A percentile compares a stretch with the other conserved stretches of the same genome.
These are phyloP conservation scores for Suhomyces choctaworum DNA, from an alignment of 1,139 yeast genomes.

Conservation along the genomic window DNA sequence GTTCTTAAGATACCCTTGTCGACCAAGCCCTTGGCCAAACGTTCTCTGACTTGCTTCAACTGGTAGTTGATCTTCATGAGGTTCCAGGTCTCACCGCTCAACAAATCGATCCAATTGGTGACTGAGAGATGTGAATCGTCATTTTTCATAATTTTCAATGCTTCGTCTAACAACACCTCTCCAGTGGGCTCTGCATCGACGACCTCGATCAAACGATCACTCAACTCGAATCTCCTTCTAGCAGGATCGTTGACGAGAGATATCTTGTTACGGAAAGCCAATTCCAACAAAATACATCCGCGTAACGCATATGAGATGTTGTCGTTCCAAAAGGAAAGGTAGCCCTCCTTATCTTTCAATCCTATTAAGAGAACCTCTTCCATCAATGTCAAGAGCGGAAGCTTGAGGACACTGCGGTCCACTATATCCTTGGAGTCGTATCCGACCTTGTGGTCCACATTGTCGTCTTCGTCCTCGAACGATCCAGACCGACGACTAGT, in stretches of 20 bases:
- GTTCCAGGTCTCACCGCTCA: conserved; percentile 98
- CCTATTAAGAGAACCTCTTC: conserved; percentile 95
- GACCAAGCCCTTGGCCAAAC: conserved; percentile 94
- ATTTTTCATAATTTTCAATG: conserved; percentile 82
- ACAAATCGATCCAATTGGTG: conserved; percentile 89
- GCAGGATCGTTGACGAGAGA: conserved; percentile 90
- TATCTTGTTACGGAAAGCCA: conserved; percentile 88
- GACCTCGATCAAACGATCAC: conserved; percentile 87
- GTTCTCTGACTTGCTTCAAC: conserved; percentile 93
- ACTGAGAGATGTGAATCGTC: conserved; percentile 82
- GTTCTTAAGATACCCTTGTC: conserved; percentile 97
- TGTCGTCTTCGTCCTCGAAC: conserved; percentile 14
- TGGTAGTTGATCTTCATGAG: conserved; percentile 91
- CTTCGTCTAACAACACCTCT: conserved; percentile 91
- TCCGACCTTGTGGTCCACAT: conserved; percentile 63
- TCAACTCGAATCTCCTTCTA: conserved; percentile 82
- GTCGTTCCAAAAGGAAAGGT: conserved; percentile 96
- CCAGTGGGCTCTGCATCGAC: conserved; percentile 88
- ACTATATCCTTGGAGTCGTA: conserved; percentile 75
- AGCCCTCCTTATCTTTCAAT: conserved; percentile 92
- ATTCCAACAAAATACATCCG: conserved; percentile 89
- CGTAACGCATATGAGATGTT: conserved; percentile 93
- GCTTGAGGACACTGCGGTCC: conserved; percentile 45
- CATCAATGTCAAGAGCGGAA: conserved; percentile 85
- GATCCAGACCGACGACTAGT: conserved; percentile 12